These are phyloP conservation scores for Penicillium longicatenatum DNA, from an alignment of 495 filamentous ascomycete genomes.

Conservation along the genomic window DNA sequence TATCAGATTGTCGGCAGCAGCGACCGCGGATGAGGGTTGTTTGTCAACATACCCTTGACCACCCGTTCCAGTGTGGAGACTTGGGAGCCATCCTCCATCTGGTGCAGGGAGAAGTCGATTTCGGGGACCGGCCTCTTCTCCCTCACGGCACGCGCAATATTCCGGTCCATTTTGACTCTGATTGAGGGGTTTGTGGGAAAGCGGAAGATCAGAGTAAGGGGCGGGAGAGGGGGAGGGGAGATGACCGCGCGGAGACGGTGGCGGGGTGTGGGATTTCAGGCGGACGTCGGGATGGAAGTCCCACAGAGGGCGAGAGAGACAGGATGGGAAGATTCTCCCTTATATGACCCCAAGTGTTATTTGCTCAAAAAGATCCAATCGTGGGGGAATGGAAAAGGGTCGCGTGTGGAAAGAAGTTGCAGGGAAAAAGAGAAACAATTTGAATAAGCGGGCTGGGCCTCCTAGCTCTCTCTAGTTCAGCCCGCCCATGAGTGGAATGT, in stretches of 20 bases:
- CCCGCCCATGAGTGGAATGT: background rate
- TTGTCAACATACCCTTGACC: conserved; percentile 77
- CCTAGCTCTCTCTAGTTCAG: background rate
- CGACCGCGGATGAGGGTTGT: background rate
- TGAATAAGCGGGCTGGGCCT: conserved; percentile 28
- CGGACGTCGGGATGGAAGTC: conserved; percentile 12
- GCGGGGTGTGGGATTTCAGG: conserved; percentile 16
- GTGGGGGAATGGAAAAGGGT: conserved; percentile 8
- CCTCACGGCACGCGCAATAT: conserved; percentile 70
- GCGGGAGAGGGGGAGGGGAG: conserved; percentile 17
- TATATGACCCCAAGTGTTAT: background rate
- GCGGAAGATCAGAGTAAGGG: conserved; percentile 23
- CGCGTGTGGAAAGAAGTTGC: conserved; percentile 14
- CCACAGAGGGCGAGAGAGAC: conserved; percentile 15
- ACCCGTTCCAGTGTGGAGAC: conserved; percentile 95
- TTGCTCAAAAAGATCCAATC: background rate
- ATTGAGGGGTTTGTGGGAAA: background rate
- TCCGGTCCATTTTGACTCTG: conserved; percentile 41
- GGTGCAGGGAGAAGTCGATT: conserved; percentile 97
- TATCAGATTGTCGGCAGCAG: conserved; percentile 7
- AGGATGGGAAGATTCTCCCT: conserved; percentile 4
- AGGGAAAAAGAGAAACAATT: conserved; percentile 35
- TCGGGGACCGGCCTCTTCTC: conserved; percentile 94
- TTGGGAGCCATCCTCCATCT: conserved; percentile 94
- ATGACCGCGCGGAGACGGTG: conserved; percentile 21